Percentiles rank a stretch among this genome's conserved stretches.
phyloP scores from a whole-genome alignment of 1,284 basidiomycete genomes.

The Ustilago loliicola region DNA sequence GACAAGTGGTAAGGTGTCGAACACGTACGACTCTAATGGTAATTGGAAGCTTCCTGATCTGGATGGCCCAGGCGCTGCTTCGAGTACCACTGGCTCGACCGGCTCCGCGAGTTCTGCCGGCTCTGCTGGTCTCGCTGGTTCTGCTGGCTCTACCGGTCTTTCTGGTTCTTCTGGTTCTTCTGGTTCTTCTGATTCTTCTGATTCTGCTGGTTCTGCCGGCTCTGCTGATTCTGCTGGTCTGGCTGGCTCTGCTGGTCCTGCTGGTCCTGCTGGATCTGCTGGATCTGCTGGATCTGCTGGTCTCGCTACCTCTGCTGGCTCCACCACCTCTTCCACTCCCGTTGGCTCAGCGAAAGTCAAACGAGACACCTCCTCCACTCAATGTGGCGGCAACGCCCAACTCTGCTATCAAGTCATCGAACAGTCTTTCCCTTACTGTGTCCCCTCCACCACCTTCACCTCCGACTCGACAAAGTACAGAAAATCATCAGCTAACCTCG shows the following conservation, averaged over 20 bases:
- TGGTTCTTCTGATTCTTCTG: not conserved
- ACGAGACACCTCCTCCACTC: not conserved
- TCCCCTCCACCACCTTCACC: not conserved
- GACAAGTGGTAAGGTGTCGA: not conserved
- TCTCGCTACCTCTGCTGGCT: not conserved
- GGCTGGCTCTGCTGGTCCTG: not conserved
- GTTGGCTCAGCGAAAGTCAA: not conserved
- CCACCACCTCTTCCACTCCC: not conserved
- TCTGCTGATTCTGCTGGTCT: not conserved
- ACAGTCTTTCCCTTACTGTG: constrained; percentile 10
- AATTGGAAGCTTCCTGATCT: not conserved
- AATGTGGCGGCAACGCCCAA: constrained; percentile 5
- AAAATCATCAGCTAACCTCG: not conserved
- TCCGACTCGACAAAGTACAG: not conserved
- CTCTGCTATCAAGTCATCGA: constrained; percentile 13
- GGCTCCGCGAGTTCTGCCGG: not conserved
- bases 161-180: not conserved
- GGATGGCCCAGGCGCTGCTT: too few relatives aligned
- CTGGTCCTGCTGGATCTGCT: not conserved
- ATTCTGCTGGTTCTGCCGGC: not conserved
- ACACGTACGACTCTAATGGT: too few relatives aligned
- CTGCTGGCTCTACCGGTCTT: not conserved
- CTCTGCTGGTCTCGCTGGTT: not conserved
- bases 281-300: not conserved
- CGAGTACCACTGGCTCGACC: not conserved